These are phyloP conservation scores for Ganoderma leucocontextum DNA, from an alignment of 1,284 basidiomycete genomes.

Conservation along the genomic window DNA sequence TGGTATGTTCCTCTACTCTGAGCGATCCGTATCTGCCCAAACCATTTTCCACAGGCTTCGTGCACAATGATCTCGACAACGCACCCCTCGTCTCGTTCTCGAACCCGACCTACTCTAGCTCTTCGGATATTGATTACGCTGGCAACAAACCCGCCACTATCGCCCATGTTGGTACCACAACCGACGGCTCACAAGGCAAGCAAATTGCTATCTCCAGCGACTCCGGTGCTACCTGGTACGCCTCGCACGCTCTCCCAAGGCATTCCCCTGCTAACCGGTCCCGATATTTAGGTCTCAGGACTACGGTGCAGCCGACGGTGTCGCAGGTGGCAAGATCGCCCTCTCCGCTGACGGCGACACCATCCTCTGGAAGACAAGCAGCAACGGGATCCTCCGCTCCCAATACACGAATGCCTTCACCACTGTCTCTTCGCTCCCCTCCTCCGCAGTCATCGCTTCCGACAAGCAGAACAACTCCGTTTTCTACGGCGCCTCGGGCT, in stretches of 20 bases:
- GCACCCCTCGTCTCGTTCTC: conserved; percentile 52
- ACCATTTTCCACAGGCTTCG: conserved; percentile 38
- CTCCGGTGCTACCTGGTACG: conserved; percentile 59
- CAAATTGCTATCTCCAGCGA: conserved; percentile 65
- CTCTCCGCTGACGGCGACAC: conserved; percentile 64
- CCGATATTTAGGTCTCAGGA: conserved; percentile 48
- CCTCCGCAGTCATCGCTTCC: conserved; percentile 62
- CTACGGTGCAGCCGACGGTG: conserved; percentile 60
- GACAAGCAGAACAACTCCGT: conserved; percentile 65
- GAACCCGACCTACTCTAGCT: conserved; percentile 60
- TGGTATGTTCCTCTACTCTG: conserved; percentile 44
- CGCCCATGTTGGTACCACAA: conserved; percentile 54
- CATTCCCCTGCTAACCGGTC: background rate
- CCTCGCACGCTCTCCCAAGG: background rate
- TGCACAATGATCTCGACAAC: conserved; percentile 56
- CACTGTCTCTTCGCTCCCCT: conserved; percentile 58
- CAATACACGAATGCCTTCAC: conserved; percentile 58
- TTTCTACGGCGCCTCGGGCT: conserved; percentile 64
- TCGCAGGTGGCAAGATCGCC: conserved; percentile 63
- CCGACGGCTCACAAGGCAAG: conserved; percentile 51
- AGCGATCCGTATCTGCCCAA: background rate
- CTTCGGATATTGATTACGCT: conserved; percentile 65
- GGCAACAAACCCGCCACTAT: conserved; percentile 61
- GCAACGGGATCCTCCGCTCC: conserved; percentile 60
- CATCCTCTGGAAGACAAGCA: conserved; percentile 63